phyloP scores from a whole-genome alignment of 768 basidiomycete species.

The Hirschioporus abietinus region DNA sequence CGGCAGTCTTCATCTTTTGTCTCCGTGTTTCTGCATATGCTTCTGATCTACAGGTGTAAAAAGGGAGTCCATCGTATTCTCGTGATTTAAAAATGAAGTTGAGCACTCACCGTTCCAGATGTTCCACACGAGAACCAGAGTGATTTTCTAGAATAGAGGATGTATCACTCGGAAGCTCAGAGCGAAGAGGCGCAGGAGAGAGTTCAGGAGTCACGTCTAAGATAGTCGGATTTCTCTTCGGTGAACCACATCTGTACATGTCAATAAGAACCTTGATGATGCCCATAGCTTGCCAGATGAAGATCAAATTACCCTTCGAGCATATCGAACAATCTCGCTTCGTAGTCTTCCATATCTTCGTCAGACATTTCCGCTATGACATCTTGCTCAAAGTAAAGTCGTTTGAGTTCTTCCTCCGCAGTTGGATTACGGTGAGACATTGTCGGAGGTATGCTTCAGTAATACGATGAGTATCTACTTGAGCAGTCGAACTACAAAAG shows the following conservation, averaged over 20 bases:
- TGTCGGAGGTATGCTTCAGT: neutral
- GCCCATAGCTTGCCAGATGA: neutral
- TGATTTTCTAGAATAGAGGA: too few species aligned
- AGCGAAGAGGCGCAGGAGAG: neutral
- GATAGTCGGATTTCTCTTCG: neutral
- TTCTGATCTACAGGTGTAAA: neutral
- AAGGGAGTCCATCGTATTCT: neutral
- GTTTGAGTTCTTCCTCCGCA: slow-evolving; percentile 34
- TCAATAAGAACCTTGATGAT: neutral
- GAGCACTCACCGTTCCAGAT: neutral
- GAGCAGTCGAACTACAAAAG: neutral
- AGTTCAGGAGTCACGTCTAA: neutral
- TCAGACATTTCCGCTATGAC: slow-evolving; percentile 47
- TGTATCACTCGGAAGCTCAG: neutral
- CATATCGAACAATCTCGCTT: slow-evolving; percentile 7
- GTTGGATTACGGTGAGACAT: slow-evolving; percentile 8
- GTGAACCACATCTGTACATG: neutral
- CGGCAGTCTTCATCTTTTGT: neutral
- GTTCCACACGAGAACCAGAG: too few species aligned
- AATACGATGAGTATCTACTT: too few species aligned
- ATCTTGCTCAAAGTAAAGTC: slow-evolving; percentile 53
- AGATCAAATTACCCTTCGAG: neutral
- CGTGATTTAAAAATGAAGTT: neutral
- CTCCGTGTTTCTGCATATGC: neutral
- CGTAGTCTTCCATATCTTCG: slow-evolving; percentile 45